Percentiles rank a stretch among this genome's conserved stretches.
phyloP scores from a whole-genome alignment of 2,329 filamentous ascomycete genomes.

The Alternaria rosae region DNA sequence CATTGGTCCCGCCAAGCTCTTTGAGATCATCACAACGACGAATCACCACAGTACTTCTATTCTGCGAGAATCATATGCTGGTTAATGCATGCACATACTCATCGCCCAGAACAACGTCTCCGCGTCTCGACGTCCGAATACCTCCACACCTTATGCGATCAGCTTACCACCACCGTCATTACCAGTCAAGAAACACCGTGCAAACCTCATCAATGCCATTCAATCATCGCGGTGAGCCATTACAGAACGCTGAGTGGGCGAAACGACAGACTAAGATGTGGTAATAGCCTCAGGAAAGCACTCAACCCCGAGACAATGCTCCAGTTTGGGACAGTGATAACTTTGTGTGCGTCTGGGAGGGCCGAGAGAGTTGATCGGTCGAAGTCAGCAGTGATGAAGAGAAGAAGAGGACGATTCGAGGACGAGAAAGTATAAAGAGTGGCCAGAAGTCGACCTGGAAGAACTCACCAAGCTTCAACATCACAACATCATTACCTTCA shows the following conservation, averaged over 20 bases:
- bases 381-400: background rate
- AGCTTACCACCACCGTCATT: slow-evolving; percentile 11
- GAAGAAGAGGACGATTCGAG: background rate
- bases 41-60: background rate
- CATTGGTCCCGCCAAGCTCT: background rate
- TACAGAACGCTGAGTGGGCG: background rate
- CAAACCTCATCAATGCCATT: background rate
- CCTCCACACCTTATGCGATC: slow-evolving; percentile 3
- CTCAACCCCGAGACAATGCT: background rate
- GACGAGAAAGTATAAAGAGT: slow-evolving; percentile 7
- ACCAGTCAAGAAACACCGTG: background rate
- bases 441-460: background rate
- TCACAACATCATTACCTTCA: slow-evolving; percentile 5
- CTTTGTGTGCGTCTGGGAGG: background rate
- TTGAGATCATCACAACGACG: background rate
- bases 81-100: background rate
- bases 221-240: background rate
- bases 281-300: background rate
- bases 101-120: background rate
- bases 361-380: background rate
- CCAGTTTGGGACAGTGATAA: background rate
- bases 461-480: slow-evolving; percentile 3
- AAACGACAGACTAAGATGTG: background rate
- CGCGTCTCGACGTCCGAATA: background rate
- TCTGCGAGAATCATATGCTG: background rate